These are phyloP conservation scores for Aspergillus kassunensis DNA, from an alignment of 495 filamentous ascomycete genomes.

Conservation along the genomic window DNA sequence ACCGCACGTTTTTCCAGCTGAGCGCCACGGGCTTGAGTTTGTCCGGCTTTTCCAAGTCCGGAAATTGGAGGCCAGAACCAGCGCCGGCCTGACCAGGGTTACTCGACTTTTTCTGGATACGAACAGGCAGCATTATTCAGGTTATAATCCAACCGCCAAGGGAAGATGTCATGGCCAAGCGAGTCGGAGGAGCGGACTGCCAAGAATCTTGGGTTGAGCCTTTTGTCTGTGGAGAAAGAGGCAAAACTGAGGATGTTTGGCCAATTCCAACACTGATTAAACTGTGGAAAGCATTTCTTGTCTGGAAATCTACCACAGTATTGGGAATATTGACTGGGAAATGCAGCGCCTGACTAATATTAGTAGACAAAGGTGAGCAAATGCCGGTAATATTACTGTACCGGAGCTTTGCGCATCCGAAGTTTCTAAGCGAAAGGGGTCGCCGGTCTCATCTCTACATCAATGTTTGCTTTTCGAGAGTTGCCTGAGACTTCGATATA, in stretches of 20 bases:
- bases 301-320: no score
- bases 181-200: not conserved
- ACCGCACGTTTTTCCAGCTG: not conserved
- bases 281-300: no score
- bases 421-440: not conserved
- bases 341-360: not conserved
- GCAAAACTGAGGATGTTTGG: no score
- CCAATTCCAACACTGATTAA: no score
- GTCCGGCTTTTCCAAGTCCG: not conserved
- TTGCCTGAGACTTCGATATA: not conserved
- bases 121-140: constrained; percentile 2
- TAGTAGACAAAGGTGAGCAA: not conserved
- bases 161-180: not conserved
- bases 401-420: not conserved
- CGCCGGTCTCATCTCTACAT: not conserved
- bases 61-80: not conserved
- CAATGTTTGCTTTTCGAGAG: not conserved
- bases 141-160: not conserved
- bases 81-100: not conserved
- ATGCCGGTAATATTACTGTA: not conserved
- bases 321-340: not conserved
- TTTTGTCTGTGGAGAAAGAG: no score
- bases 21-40: not conserved
- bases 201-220: not conserved
- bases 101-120: not conserved